phyloP scores from a whole-genome alignment of 2,329 filamentous ascomycete species.

The Paramyrothecium sp. region DNA sequence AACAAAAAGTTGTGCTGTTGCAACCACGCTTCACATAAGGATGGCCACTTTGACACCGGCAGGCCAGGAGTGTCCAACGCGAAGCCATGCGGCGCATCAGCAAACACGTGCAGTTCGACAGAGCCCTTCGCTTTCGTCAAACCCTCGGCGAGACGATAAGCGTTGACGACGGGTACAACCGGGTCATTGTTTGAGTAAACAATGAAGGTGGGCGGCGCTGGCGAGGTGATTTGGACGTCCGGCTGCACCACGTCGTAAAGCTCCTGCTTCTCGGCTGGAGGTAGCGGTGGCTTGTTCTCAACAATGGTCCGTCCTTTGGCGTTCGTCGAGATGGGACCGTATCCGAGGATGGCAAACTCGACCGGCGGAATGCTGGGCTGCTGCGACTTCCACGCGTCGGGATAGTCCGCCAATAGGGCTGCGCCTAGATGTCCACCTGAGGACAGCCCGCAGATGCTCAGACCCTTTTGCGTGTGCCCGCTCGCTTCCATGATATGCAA shows the following conservation, averaged over 20 bases:
- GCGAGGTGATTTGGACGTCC: slow-evolving; percentile 13
- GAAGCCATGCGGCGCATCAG: slow-evolving; percentile 19
- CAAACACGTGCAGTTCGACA: slow-evolving; percentile 17
- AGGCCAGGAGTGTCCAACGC: slow-evolving; percentile 12
- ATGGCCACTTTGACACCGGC: slow-evolving; percentile 17
- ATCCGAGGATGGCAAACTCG: slow-evolving; percentile 16
- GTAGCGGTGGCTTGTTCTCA: slow-evolving; percentile 15
- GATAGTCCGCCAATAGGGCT: slow-evolving; percentile 17
- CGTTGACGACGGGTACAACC: slow-evolving; percentile 15
- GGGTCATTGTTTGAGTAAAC: slow-evolving; percentile 21
- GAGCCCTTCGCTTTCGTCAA: slow-evolving; percentile 10
- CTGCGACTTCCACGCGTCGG: slow-evolving; percentile 11
- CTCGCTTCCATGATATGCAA: slow-evolving; percentile 14
- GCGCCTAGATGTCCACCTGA: slow-evolving; percentile 19
- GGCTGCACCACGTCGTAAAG: slow-evolving; percentile 16
- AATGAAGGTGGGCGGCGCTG: slow-evolving; percentile 13
- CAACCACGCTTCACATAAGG: slow-evolving; percentile 18
- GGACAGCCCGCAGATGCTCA: slow-evolving; percentile 17
- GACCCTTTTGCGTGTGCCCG: slow-evolving; percentile 6
- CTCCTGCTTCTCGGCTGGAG: slow-evolving; percentile 15
- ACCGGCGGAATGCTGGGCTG: slow-evolving; percentile 8
- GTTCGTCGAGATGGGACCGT: slow-evolving; percentile 18
- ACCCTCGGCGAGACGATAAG: slow-evolving; percentile 14
- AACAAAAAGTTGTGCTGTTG: neutral
- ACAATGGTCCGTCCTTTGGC: slow-evolving; percentile 15